Evolutionary conservation across 306 rosid genomes (phyloP).

Genomic region (Hippophae rhamnoides): DNA sequence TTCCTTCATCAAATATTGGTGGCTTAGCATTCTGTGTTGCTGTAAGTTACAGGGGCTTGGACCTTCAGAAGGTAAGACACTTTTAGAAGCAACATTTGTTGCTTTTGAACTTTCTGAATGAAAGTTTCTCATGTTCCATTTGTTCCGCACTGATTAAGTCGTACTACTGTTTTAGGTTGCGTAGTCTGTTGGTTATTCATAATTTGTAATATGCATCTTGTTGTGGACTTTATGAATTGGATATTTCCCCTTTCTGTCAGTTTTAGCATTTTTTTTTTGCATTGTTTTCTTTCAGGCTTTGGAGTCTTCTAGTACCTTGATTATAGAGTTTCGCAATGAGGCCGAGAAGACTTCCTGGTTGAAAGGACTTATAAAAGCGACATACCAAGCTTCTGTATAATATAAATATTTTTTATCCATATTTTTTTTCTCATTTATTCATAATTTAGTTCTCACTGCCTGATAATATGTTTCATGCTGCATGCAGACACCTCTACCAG

Average conservation of each 20-base stretch:
- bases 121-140: too few species aligned
- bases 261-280: not conserved
- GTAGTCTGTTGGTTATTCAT: too few species aligned
- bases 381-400: slow-evolving; percentile 93
- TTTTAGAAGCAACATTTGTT: slow-evolving; percentile 7
- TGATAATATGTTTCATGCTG: slow-evolving; percentile 21
- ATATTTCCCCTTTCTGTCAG: not conserved
- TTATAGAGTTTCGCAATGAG: slow-evolving; percentile 59
- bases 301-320: slow-evolving; percentile 94
- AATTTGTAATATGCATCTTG: too few species aligned
- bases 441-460: slow-evolving; percentile 8
- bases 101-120: not conserved
- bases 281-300: slow-evolving; percentile 41
- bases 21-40: slow-evolving; percentile 69
- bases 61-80: slow-evolving; percentile 58
- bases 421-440: slow-evolving; percentile 8
- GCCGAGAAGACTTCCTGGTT: slow-evolving; percentile 67
- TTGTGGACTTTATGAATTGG: not conserved
- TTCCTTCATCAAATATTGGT: slow-evolving; percentile 62
- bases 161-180: too few species aligned
- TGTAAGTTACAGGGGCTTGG: slow-evolving; percentile 67
- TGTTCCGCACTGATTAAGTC: too few species aligned
- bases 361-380: slow-evolving; percentile 77
- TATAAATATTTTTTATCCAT: slow-evolving; percentile 2
- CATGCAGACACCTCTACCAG: slow-evolving; percentile 59